Evolutionary conservation across 1,284 basidiomycete species (phyloP), one percentile per base, ranked within the genome.

Genomic region (Butyriboletus regius): DNA sequence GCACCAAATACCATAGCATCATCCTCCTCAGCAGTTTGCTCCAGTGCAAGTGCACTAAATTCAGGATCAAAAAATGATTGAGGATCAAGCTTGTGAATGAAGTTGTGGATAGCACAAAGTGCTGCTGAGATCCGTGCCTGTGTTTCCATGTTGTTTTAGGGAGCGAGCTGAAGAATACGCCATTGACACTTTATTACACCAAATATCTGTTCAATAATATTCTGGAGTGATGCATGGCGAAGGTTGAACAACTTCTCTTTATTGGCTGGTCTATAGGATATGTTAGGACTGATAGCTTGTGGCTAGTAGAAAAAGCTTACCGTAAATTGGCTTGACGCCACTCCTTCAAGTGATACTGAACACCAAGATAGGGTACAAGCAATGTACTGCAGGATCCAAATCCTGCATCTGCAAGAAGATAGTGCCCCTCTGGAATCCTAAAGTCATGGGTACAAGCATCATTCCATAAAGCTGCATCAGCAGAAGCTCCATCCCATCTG

Each of bases 171-270:
- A 6, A 72, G 57, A 20, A 74, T 56, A 0, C 18, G 24, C 35
- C 59, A 75, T n/a, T 59, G 50, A 1, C 46, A 36, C 51, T 77
- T 75, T 22, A 71, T 7, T 8, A 74, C 60, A 15, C 73, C 70
- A 67, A 77, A 76, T 2, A 72, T 68, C 0, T 58, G 61, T 50
- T 76, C 69, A 50, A 75, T 58, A 9, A 72, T 63, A 57, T 75
- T 74, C 1, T 64, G 51, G 14, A 60, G 57, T n/a, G 46, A 49
- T 9, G 72, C 64, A 62, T 76, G 72, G 0, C 57, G 6, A 22
- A 22, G 22, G 49, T 74, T 75, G 56, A 68, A 76, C 0, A 76
- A 57, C 48, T 75, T 70, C 48, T 75, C 45, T 4, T 51, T 28
- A 37, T 66, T 56, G 3, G 14, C 17, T 37, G 43, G 45, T 4